These are phyloP conservation scores for Neurospora sp. DNA, from an alignment of 495 filamentous ascomycete species.

Conservation along the genomic window DNA sequence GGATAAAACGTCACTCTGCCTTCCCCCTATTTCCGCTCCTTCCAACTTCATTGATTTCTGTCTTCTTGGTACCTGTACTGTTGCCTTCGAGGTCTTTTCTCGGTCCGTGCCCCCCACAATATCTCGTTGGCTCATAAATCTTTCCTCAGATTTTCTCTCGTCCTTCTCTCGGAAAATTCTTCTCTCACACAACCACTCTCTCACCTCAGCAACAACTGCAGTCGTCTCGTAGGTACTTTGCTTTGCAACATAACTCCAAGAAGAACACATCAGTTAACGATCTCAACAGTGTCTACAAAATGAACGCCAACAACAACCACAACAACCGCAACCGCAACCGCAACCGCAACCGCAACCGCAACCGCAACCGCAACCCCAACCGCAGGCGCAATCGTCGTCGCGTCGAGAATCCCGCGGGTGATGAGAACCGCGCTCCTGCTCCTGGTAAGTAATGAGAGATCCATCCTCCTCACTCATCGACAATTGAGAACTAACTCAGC, in stretches of 20 bases:
- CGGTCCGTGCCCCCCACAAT: not conserved
- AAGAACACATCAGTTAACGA: not conserved
- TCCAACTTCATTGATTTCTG: not conserved
- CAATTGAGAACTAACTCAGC: not conserved
- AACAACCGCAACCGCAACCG: not conserved
- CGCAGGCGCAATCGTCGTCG: not conserved
- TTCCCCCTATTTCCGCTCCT: not conserved
- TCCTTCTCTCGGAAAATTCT: not conserved
- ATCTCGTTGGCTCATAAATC: not conserved
- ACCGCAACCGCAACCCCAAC: not conserved
- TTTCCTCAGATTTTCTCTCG: not conserved
- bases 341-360: not conserved
- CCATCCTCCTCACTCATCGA: not conserved
- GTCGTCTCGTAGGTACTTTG: not conserved
- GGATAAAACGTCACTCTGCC: not conserved
- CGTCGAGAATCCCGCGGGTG: not conserved
- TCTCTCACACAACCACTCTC: not conserved
- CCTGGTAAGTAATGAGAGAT: not conserved
- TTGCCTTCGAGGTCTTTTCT: not conserved
- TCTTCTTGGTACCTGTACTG: not conserved
- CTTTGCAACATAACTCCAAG: not conserved
- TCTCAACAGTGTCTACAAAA: not conserved
- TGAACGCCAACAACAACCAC: not conserved
- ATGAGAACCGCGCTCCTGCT: not conserved
- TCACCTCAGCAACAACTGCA: not conserved